These are phyloP conservation scores for Cicer cuneatum DNA, from an alignment of 306 rosid genomes.

Conservation along the genomic window DNA sequence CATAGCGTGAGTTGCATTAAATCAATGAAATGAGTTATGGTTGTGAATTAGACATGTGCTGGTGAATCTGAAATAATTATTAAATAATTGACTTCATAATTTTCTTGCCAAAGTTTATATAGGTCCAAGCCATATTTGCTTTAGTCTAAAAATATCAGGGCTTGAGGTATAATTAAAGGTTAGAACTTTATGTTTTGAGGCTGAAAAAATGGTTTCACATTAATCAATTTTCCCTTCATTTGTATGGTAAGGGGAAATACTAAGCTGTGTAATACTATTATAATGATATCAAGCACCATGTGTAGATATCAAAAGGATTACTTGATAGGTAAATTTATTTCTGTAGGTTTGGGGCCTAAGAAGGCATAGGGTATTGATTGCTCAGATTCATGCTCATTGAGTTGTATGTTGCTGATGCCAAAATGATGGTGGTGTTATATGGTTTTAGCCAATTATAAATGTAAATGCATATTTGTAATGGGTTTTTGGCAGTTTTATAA, in stretches of 20 bases:
- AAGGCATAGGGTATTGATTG: conserved; percentile 9
- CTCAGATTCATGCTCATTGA: conserved; percentile 29
- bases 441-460: conserved; percentile 31
- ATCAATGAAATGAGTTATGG: conserved; percentile 28
- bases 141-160: background rate
- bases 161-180: background rate
- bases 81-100: background rate
- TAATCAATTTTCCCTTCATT: conserved; percentile 1
- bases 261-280: conserved; percentile 13
- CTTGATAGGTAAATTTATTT: conserved; percentile 31
- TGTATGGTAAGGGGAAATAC: background rate
- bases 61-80: conserved; percentile 14
- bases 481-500: conserved; percentile 1
- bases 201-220: conserved; percentile 6
- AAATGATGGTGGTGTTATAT: background rate
- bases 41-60: conserved; percentile 20
- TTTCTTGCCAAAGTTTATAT: background rate
- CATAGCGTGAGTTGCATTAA: conserved; percentile 16
- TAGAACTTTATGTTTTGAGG: background rate
- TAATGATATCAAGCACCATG: conserved; percentile 23
- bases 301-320: conserved; percentile 25
- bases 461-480: conserved; percentile 26
- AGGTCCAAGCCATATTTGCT: background rate
- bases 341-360: conserved; percentile 12
- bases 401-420: conserved; percentile 36